Evolutionary conservation across 768 basidiomycete genomes (phyloP).

Genomic region (Suillus ampliporus): DNA sequence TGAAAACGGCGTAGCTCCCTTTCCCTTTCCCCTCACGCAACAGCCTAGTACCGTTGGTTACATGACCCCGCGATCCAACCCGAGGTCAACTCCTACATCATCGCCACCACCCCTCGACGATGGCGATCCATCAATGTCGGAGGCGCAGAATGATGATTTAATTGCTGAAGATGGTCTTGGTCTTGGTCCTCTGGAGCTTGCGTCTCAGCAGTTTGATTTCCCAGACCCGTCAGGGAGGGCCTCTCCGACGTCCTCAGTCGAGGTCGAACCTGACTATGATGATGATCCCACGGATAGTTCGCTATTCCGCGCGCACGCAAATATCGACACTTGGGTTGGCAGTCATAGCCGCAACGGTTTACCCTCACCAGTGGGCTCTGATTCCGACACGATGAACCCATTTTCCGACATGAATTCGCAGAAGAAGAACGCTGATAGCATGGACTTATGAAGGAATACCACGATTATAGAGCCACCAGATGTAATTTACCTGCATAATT

Average conservation of each 20-base stretch:
- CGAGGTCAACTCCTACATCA: conserved; percentile 45
- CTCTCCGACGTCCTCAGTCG: conserved; percentile 55
- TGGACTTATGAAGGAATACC: conserved; percentile 41
- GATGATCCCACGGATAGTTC: conserved; percentile 11
- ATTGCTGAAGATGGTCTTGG: conserved; percentile 30
- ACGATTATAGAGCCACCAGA: conserved; percentile 34
- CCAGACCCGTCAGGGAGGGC: conserved; percentile 51
- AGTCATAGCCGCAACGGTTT: conserved; percentile 13
- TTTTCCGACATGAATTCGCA: conserved; percentile 50
- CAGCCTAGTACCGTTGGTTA: conserved; percentile 30
- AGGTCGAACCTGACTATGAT: conserved; percentile 48
- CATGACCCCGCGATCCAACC: conserved; percentile 40
- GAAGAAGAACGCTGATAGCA: conserved; percentile 29
- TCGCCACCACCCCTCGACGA: conserved; percentile 48
- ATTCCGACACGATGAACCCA: conserved; percentile 45
- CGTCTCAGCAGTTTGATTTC: conserved; percentile 47
- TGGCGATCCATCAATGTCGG: conserved; percentile 56
- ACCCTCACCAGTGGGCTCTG: conserved; percentile 35
- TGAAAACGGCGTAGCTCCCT: conserved; percentile 30
- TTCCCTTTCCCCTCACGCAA: conserved; percentile 19
- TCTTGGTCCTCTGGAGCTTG: conserved; percentile 40
- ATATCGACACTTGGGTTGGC: background rate
- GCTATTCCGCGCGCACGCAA: background rate
- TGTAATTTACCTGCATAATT: conserved; percentile 41
- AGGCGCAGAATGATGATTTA: conserved; percentile 44